Evolutionary conservation across 2,329 filamentous ascomycete genomes (phyloP), one percentile per base, ranked within the genome.

Genomic region (Alternaria ethzedia): DNA sequence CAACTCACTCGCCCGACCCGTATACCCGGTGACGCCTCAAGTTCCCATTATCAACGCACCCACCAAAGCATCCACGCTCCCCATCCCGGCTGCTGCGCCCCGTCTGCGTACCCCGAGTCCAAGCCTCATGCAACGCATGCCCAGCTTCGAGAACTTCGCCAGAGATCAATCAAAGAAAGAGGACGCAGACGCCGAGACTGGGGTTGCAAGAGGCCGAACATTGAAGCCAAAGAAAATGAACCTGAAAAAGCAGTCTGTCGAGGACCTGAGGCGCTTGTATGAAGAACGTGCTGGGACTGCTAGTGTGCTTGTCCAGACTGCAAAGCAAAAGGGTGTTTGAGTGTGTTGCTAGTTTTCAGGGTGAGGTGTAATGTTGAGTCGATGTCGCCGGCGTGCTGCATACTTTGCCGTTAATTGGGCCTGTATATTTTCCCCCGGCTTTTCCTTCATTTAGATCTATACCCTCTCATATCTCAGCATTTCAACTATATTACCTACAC

Each of bases 261-360:
- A 85, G 49, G 82, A 85, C 70, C 65, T 85, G 63, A 73, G 83
- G 57, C 71, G 80, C 65, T 68, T 85, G 57, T 85, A 84, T 63
- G 83, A 85, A 68, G 83, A 85, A 68, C 70, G 83, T 47, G 81
- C 79, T 8, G 80, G 77, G 3, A 81, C 82, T 13, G 82, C 76
- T 45, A 73, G 70, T 61, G 73, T 67, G 28, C 64, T 81, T 41
- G 63, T 70, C 17, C 66, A 70, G 32, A 66, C 68, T 17, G 63
- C 56, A 13, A 57, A 52, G 46, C 60, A 64, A 45, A 62, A 43
- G 43, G 41, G 55, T 55, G 51, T 25, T 50, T 63, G 25, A 26
- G 28, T 25, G n/a, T 9, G 36, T 49, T 47, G 15, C 28, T 15
- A 3, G 30, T 12, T 32, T 51, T 11, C 6, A 13, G 28, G 20